phyloP scores from a whole-genome alignment of 2,329 filamentous ascomycete genomes.

The Penicillium sp. region DNA sequence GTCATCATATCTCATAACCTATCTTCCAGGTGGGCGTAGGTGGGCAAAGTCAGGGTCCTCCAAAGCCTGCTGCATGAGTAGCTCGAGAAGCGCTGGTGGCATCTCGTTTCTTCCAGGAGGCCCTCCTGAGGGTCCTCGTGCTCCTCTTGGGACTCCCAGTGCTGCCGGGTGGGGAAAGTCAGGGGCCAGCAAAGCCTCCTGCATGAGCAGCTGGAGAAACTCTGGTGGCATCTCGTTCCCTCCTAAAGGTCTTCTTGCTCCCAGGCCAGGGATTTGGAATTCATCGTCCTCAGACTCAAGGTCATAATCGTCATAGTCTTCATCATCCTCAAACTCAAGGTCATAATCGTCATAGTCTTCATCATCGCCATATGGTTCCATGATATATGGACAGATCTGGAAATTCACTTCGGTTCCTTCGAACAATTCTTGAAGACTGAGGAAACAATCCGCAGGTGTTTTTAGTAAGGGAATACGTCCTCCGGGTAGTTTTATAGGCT shows the following conservation, averaged over 20 bases:
- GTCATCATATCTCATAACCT: not conserved
- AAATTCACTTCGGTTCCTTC: constrained; percentile 19
- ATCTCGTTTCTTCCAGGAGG: not conserved
- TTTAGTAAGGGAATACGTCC: constrained; percentile 16
- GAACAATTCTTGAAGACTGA: constrained; percentile 16
- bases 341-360: not conserved
- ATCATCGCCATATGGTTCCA: not conserved
- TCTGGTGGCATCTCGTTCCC: not conserved
- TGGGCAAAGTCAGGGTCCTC: constrained; percentile 10
- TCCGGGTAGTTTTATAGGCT: constrained; percentile 9
- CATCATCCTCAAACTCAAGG: no score
- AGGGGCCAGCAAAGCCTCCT: no score
- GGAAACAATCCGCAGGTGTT: constrained; percentile 17
- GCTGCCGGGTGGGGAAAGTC: no score
- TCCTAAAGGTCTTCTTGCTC: no score
- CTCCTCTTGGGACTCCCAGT: no score
- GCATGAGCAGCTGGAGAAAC: constrained; percentile 5
- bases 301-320: constrained; percentile 2
- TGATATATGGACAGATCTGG: constrained; percentile 8
- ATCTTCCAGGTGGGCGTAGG: not conserved
- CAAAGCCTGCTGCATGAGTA: constrained; percentile 8
- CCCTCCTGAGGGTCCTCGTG: not conserved
- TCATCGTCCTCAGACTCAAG: no score
- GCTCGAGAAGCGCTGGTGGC: not conserved
- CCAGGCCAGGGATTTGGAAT: no score